Evolutionary conservation across 116 monocot genomes (phyloP).

Genomic region (Zostera marina): DNA sequence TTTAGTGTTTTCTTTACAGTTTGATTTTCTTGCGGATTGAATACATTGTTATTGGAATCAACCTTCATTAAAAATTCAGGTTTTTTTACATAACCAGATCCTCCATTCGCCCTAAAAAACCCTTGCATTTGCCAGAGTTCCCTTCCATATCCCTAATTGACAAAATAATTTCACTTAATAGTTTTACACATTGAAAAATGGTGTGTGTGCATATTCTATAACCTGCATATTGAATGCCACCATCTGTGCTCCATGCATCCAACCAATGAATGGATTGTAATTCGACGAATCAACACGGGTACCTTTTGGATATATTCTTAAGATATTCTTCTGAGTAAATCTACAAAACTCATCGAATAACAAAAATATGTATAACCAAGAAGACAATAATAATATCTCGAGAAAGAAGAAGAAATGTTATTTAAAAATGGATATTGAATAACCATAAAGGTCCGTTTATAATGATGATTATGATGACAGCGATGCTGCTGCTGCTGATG

Average conservation of each 20-base stretch:
- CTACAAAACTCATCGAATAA: constrained; percentile 5
- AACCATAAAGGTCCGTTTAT: too few relatives aligned
- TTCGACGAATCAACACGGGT: constrained; percentile 50
- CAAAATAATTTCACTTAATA: too few relatives aligned
- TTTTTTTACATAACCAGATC: constrained; percentile 71
- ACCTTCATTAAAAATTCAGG: constrained; percentile 38
- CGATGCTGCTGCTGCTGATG: too few relatives aligned
- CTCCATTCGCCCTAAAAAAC: constrained; percentile 66
- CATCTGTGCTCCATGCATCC: constrained; percentile 89
- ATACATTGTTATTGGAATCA: constrained; percentile 15
- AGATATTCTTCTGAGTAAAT: constrained; percentile 55
- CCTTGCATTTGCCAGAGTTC: constrained; percentile 73
- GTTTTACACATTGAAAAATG: neutral
- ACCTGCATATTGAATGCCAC: too few relatives aligned
- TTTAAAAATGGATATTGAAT: too few relatives aligned
- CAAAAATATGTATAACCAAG: too few relatives aligned
- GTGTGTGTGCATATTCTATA: neutral
- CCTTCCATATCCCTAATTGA: constrained; percentile 42
- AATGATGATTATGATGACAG: too few relatives aligned
- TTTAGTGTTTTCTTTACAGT: constrained; percentile 41
- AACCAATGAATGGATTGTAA: constrained; percentile 54
- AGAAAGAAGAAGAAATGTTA: too few relatives aligned
- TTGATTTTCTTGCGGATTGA: constrained; percentile 24
- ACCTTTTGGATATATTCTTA: constrained; percentile 59
- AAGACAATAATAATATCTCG: too few relatives aligned